phyloP scores from a whole-genome alignment of 345 rosid species.

The Hibiscus trionum region DNA sequence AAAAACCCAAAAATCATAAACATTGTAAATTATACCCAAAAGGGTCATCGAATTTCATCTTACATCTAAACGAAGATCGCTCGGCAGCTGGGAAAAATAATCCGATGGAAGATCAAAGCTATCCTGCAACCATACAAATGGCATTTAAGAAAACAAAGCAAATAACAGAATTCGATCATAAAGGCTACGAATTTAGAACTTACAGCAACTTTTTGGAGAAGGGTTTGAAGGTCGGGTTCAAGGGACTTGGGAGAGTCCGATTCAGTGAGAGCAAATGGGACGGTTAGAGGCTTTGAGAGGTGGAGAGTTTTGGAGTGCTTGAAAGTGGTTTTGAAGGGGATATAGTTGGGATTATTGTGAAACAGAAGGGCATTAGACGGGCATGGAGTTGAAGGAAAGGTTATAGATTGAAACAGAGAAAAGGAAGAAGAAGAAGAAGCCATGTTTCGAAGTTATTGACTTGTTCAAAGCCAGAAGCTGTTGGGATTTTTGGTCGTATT shows the following conservation, averaged over 20 bases:
- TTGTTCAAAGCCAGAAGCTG: not conserved
- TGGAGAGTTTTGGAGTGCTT: constrained; percentile 17
- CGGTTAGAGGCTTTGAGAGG: constrained; percentile 25
- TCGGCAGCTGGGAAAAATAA: constrained; percentile 58
- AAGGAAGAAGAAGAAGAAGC: constrained; percentile 21
- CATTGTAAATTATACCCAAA: not conserved
- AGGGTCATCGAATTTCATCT: constrained; percentile 11
- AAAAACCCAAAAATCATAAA: not conserved
- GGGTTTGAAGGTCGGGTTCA: constrained; percentile 35
- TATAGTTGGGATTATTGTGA: constrained; percentile 18
- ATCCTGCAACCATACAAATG: constrained; percentile 41
- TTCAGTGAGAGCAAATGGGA: constrained; percentile 54
- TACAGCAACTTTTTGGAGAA: constrained; percentile 64
- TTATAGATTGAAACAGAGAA: constrained; percentile 31
- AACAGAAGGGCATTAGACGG: constrained; percentile 21
- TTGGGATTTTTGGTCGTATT: not conserved
- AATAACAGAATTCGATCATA: not conserved
- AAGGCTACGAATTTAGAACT: not conserved
- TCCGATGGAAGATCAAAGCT: constrained; percentile 79
- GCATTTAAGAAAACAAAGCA: not conserved
- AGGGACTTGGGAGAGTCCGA: constrained; percentile 58
- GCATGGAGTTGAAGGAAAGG: constrained; percentile 13
- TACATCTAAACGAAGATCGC: constrained; percentile 83
- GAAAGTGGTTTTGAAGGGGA: constrained; percentile 21
- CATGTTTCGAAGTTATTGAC: constrained; percentile 26